Evolutionary conservation across 169 alveolate genomes (phyloP), one percentile per base, ranked within the genome.

Genomic region (Plasmodium coatneyi): DNA sequence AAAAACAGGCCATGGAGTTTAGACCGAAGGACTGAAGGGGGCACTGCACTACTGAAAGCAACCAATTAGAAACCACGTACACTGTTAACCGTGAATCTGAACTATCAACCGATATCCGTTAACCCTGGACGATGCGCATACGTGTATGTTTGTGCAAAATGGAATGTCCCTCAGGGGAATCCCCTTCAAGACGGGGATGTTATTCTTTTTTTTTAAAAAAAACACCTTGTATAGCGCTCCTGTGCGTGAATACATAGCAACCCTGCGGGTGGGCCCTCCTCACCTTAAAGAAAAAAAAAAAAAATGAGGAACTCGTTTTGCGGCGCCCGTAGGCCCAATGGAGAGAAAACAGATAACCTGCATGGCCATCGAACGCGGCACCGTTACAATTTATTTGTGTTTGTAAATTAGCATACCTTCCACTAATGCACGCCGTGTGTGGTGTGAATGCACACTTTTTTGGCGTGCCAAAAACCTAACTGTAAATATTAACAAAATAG

Each of bases 1-100:
- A 96, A 28, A 95, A 94, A 49, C 97, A 96, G 82, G 97, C 97
- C 32, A 78, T 95, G 30, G 97, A 95, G 82, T 92, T 90, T 52
- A 66, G 96, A 30, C 97, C 97, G 32, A 83, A 82, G 78, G 97
- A 95, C 82, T 95, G 56, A 92, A 41, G 5, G 41, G 41, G 19
- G 90, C 80, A 84, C 41, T 89, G 14, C 22, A 14, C 30, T 25
- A 49, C 22, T 49, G 9, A 56, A n/a, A 9, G 16, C 34, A 19
- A 46, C 12, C 46, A 54, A 49, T 10, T 19, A 32, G 28, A n/a
- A 28, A 10, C 16, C 9, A 80, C 22, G 6, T 22, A 12, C 60
- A 49, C 7, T 14, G 60, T 43, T 12, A 12, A 9, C 1, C 7
- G 60, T 49, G 19, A 49, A 49, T 49, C 7, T 49, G 60, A 14